A percentile compares a stretch with the other conserved stretches of the same genome.
Evolutionary conservation across 768 basidiomycete genomes (phyloP).

Genomic region (Xerocomellus amylosporus): DNA sequence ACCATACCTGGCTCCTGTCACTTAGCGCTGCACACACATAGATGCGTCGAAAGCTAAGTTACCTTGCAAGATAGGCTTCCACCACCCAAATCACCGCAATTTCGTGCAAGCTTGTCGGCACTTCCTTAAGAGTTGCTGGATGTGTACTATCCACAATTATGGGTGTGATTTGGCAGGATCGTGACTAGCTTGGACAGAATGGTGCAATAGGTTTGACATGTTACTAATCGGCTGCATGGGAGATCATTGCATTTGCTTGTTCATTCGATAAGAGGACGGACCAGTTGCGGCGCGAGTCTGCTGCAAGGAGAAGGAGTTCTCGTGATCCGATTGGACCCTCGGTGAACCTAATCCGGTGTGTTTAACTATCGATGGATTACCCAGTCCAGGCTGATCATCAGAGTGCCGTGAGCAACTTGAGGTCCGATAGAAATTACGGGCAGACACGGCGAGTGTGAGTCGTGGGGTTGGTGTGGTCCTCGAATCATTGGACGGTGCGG

Average conservation of each 20-base stretch:
- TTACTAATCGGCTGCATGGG: not conserved
- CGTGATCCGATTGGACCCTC: not conserved
- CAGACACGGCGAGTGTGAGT: constrained; percentile 2
- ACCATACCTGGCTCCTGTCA: not conserved
- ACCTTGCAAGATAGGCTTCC: not conserved
- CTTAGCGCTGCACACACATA: not conserved
- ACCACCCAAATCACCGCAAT: no score
- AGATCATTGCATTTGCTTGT: no score
- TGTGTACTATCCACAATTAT: no score
- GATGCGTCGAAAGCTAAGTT: not conserved
- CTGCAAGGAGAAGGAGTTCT: not conserved
- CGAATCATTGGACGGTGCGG: not conserved
- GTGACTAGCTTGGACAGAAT: no score
- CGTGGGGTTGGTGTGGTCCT: not conserved
- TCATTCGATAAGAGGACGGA: no score
- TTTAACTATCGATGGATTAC: not conserved
- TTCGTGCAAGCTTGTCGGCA: not conserved
- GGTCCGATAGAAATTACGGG: not conserved
- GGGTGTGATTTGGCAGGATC: not conserved
- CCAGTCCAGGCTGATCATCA: not conserved
- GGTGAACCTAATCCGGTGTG: not conserved
- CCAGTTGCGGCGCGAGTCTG: not conserved
- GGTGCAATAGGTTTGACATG: not conserved
- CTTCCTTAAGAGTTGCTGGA: not conserved
- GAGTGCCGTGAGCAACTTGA: no score